Evolutionary conservation across 192 early-diverging fungal genomes (phyloP).

Genomic region (Martensiomyces pterosporus): DNA sequence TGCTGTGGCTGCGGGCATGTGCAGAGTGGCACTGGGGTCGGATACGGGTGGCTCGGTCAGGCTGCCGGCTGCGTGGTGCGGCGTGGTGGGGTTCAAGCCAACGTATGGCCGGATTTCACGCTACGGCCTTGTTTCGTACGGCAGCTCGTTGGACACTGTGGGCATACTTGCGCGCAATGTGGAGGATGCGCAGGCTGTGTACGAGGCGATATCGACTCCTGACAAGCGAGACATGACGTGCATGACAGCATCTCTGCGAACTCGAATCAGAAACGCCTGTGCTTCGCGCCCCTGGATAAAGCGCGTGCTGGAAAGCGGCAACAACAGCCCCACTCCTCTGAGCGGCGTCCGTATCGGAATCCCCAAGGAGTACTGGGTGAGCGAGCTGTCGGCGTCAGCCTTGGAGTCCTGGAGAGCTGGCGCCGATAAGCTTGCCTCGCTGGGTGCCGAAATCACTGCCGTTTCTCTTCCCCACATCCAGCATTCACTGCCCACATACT

Average conservation of each 20-base stretch:
- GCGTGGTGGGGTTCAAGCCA: conserved; percentile 90
- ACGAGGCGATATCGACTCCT: conserved; percentile 7
- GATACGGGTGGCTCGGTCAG: conserved; percentile 96
- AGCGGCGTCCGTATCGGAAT: conserved; percentile 61
- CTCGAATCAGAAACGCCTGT: conserved; percentile 12
- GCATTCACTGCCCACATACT: conserved; percentile 77
- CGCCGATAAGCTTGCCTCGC: conserved; percentile 50
- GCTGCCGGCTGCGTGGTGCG: conserved; percentile 90
- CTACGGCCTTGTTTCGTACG: conserved; percentile 79
- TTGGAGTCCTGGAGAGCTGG: conserved; percentile 58
- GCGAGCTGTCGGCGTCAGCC: conserved; percentile 59
- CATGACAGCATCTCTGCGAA: conserved; percentile 40
- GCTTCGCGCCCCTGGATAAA: conserved; percentile 15
- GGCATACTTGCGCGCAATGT: conserved; percentile 72
- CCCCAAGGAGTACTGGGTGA: conserved; percentile 68
- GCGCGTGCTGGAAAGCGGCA: background rate
- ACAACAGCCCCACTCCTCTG: conserved; percentile 14
- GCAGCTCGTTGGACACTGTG: conserved; percentile 83
- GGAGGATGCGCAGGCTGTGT: conserved; percentile 36
- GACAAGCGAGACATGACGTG: conserved; percentile 56
- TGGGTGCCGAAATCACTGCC: conserved; percentile 64
- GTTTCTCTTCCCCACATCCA: conserved; percentile 69
- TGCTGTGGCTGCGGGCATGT: conserved; percentile 79
- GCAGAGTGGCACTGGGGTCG: conserved; percentile 78
- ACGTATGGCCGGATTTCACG: conserved; percentile 84